These are phyloP conservation scores for Thuja plicata DNA, from an alignment of 83 land plant species.

Conservation along the genomic window DNA sequence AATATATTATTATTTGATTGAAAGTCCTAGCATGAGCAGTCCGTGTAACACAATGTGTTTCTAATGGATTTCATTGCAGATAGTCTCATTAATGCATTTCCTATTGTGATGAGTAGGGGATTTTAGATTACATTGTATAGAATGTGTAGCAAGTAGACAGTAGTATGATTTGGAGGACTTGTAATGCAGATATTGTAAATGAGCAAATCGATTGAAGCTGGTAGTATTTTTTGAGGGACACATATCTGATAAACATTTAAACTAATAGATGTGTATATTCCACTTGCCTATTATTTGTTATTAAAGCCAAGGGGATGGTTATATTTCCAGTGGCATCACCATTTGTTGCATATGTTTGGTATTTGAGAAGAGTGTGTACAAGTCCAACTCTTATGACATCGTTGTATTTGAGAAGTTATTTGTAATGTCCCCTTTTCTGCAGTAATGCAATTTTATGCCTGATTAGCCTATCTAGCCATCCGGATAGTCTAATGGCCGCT, in stretches of 20 bases:
- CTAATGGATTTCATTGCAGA: conserved; percentile 1
- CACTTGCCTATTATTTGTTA: background rate
- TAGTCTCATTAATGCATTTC: background rate
- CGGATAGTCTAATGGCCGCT: too few species aligned
- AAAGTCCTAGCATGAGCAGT: background rate
- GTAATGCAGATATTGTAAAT: background rate
- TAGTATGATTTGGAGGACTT: background rate
- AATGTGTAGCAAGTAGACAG: background rate
- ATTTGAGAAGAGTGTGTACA: background rate
- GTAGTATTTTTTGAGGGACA: background rate
- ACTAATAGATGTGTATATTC: background rate
- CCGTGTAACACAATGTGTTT: background rate
- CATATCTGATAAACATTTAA: background rate
- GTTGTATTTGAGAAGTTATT: background rate
- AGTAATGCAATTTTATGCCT: too few species aligned
- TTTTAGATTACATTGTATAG: background rate
- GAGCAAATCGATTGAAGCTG: background rate
- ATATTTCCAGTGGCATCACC: background rate
- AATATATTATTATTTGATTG: too few species aligned
- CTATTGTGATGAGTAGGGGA: background rate
- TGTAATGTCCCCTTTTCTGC: too few species aligned
- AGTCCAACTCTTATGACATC: background rate
- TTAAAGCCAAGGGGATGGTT: background rate
- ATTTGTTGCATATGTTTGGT: background rate
- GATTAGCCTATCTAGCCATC: too few species aligned